phyloP scores from a whole-genome alignment of 257 asterid genomes.

The Hygrophila difformis region DNA sequence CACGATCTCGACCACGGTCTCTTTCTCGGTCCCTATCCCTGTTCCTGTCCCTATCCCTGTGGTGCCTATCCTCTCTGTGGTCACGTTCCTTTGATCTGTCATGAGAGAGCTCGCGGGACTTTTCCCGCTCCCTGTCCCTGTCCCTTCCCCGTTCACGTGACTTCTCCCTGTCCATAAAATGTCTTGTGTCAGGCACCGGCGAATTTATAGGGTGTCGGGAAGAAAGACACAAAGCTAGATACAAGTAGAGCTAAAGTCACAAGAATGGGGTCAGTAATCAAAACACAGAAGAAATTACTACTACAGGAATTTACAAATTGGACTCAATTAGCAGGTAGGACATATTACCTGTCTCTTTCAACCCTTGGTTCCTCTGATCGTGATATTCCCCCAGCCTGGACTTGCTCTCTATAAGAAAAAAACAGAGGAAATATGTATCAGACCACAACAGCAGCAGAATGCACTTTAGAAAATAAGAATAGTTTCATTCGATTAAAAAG shows the following conservation, averaged over 20 bases:
- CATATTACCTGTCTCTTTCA: conserved; percentile 60
- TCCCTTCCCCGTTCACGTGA: conserved; percentile 77
- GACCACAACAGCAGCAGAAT: too few relatives aligned
- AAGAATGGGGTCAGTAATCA: not conserved
- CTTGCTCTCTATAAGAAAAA: conserved; percentile 54
- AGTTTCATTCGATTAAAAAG: not conserved
- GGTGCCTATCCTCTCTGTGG: conserved; percentile 76
- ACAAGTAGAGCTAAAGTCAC: not conserved
- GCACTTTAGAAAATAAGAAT: not conserved
- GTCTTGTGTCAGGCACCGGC: conserved; percentile 10
- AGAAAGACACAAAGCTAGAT: too few relatives aligned
- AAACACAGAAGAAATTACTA: not conserved
- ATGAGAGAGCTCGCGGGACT: conserved; percentile 69
- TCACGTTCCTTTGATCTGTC: conserved; percentile 82
- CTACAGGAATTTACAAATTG: conserved; percentile 1
- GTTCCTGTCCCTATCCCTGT: conserved; percentile 77
- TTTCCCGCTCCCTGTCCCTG: conserved; percentile 57
- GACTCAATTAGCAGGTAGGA: not conserved
- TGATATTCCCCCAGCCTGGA: conserved; percentile 68
- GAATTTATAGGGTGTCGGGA: too few relatives aligned
- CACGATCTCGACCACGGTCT: conserved; percentile 51
- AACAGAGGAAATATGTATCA: conserved; percentile 1
- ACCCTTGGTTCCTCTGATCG: conserved; percentile 90
- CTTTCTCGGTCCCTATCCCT: conserved; percentile 61
- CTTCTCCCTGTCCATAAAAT: conserved; percentile 69